Evolutionary conservation across 2,329 filamentous ascomycete species (phyloP), one percentile per base, ranked within the genome.

Genomic region (Fusarium camptoceras): DNA sequence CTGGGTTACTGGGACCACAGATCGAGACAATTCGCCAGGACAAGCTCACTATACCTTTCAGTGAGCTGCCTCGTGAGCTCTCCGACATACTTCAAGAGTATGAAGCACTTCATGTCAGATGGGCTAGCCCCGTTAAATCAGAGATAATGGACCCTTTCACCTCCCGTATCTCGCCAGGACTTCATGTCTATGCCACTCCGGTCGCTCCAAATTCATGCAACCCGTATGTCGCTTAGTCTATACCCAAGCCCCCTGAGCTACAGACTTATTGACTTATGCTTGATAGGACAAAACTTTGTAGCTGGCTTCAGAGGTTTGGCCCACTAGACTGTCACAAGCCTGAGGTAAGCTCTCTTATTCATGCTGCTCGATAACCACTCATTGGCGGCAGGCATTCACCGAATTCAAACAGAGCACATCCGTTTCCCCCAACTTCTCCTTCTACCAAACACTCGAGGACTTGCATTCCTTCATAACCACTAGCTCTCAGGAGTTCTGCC

Each of bases 141-240:
- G 82, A 87, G 41, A 83, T 87, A 2, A 82, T 91, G 46, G 85
- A 90, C 41, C 94, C 94, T 3, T 91, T 96, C 74, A 83, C 88
- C 44, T 94, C 94, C 54, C 88, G 92, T 62, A 80, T 94, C 16
- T 89, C 93, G 3, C 90, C 94, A 1, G 95, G 95, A 5, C 82
- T 98, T 24, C 94, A 98, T 82, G 83, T 94, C 27, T 92, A 92
- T 74, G 94, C 91, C 77, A 92, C 91, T 0, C 91, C 92, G 1
- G 27, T 55, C 14, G 58, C 56, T 27, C 43, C 66, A 41, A 43
- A 28, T 44, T 58, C 59, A 28, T 46, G 51, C 44, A 62, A 76
- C 55, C 44, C 63, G 77, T 77, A 66, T 44, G 75, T 76, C 14
- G 24, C 34, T 37, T 6, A 37, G 34, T 51, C 22, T 27, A 25